Evolutionary conservation across 352 stramenopile species (phyloP).

Genomic region (Aphanomyces stellatus): DNA sequence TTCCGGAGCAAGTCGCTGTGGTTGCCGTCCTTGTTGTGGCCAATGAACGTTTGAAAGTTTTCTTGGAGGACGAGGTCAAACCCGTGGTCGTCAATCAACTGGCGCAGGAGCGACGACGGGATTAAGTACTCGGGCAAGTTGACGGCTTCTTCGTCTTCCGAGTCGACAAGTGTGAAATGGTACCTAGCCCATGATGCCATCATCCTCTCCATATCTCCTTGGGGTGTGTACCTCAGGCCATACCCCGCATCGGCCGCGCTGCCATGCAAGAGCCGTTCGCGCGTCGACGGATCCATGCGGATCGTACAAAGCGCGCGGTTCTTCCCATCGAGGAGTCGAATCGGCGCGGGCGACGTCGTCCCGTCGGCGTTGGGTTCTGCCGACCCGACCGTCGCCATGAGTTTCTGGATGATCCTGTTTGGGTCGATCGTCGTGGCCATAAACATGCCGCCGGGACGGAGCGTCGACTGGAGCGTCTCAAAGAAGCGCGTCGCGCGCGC

Average conservation of each 20-base stretch:
- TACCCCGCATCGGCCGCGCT: slow-evolving; percentile 42
- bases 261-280: slow-evolving; percentile 32
- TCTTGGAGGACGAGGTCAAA: slow-evolving; percentile 78
- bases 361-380: slow-evolving; percentile 22
- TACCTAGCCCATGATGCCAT: slow-evolving; percentile 33
- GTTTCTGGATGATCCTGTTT: slow-evolving; percentile 83
- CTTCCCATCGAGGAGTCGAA: slow-evolving; percentile 64
- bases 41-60: slow-evolving; percentile 79
- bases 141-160: slow-evolving; percentile 61
- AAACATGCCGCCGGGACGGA: slow-evolving; percentile 90
- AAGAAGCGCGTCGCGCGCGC: slow-evolving; percentile 91
- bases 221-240: slow-evolving; percentile 43
- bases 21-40: slow-evolving; percentile 48
- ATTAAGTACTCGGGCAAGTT: slow-evolving; percentile 88
- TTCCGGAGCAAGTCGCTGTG: slow-evolving; percentile 65
- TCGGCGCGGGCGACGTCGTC: slow-evolving; percentile 30
- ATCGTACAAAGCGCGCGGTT: slow-evolving; percentile 72
- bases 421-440: slow-evolving; percentile 97
- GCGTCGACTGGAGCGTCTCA: slow-evolving; percentile 84
- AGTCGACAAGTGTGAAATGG: slow-evolving; percentile 85
- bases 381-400: slow-evolving; percentile 13
- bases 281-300: slow-evolving; percentile 53
- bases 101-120: slow-evolving; percentile 62
- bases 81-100: slow-evolving; percentile 56
- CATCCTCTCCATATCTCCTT: not conserved